Evolutionary conservation across 768 basidiomycete genomes (phyloP), one percentile per base, ranked within the genome.

Genomic region (Macrocybe gigantea): DNA sequence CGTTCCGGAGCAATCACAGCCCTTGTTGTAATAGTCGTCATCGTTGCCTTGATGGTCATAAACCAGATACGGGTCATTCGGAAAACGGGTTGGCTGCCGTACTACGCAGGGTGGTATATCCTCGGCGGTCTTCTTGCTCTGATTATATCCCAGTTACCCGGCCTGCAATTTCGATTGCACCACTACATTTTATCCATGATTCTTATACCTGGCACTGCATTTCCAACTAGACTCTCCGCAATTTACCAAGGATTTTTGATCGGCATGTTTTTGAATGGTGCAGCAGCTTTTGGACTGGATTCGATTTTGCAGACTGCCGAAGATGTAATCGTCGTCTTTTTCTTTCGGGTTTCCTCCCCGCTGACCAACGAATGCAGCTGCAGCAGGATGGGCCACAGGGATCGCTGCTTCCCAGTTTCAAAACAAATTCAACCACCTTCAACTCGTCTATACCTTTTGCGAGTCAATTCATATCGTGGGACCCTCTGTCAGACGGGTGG

Each of bases 21-120:
- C 5, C 71, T 91, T 33, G 73, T 88, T 38, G 73, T 92, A 52
- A 80, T 91, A 45, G 55, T 84, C 37, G 52, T 89, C 9, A 67
- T 87, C 50, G 61, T 91, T 9, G 62, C 78, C 6, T 59, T 78
- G 22, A 60, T 87, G 41, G 79, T 77, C 33, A 56, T 84, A 33
- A 92, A 92, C 59, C 92, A 94, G 67, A 58, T 85, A 3, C 75
- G 87, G n/a, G 79, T 91, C 46, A 83, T 92, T 49, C 78, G 90
- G 44, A 86, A 87, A 64, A 91, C 88, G 0, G 90, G 91, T 1
- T 90, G 86, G 82, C 66, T 93, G 9, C 81, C 82, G 5, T 76
- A 80, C 58, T 93, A 93, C 60, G 59, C 83, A 32, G 73, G 72
- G 5, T 91, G 90, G 86, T 88, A 87, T 59, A 65, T 78, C 34